Evolutionary conservation across 2,329 filamentous ascomycete genomes (phyloP), one percentile per base, ranked within the genome.

Genomic region (Botrytis sinoallii): DNA sequence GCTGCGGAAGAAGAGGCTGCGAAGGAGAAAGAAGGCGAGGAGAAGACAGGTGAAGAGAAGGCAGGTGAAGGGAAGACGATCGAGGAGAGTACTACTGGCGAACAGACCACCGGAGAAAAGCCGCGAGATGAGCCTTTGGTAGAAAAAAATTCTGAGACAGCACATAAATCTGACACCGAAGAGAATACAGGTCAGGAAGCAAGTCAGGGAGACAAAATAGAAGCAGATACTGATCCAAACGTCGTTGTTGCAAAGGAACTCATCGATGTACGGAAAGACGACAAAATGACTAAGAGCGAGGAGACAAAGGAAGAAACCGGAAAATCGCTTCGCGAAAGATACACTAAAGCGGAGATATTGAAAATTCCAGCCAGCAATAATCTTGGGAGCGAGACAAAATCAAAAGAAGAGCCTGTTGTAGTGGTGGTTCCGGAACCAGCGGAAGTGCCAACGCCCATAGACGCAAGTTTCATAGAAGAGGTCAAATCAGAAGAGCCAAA

Each of bases 91-190:
- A n/a, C 18, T 55, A 55, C 35, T 60, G 8, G 22, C 18, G 63
- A 70, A 40, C 32, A 68, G 29, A 48, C n/a, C 5, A 4, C 22
- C 18, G 42, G 16, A 38, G 55, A 44, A 3, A 46, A 67, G 18
- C 59, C 70, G 0, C 83, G 57, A 25, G 85, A 93, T 70, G 89
- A 91, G 75, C 81, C 20, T 8, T 12, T 25, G 29, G 32, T 25
- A 18, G 63, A 48, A 35, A 32, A 20, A 66, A 48, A 66, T 6
- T 25, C 29, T 7, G 29, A 18, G 9, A 25, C 29, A 32, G 29
- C 48, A 25, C 42, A 48, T 12, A 66, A 25, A 18, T 35, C 42
- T 14, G 20, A 48, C 12, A 35, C 14, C 16, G 42, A 4, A 48
- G 44, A 25, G 14, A 16, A 12, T n/a, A 8, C 6, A 14, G 20